Conservation (phyloP, 2,329 filamentous ascomycete genomes). For the Tolypocladium nubicola region DNA sequence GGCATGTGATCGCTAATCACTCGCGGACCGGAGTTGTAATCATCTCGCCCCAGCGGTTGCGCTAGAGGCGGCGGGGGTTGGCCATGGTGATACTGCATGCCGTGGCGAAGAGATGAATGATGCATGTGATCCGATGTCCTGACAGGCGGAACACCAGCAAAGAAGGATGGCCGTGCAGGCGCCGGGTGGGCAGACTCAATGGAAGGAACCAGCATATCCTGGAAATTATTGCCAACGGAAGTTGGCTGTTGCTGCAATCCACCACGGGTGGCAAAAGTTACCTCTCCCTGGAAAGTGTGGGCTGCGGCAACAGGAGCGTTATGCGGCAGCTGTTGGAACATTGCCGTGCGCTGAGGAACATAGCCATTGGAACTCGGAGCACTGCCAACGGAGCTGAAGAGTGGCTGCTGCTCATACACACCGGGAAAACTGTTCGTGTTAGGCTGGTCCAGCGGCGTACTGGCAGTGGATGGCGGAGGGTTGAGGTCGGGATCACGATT, state of each 20-base stretch:
- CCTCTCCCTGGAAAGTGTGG: constrained; percentile 11
- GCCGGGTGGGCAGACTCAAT: constrained; percentile 32
- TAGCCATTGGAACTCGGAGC: constrained; percentile 16
- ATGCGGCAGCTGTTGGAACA: background rate
- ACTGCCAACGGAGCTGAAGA: constrained; percentile 7
- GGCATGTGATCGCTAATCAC: constrained; percentile 6
- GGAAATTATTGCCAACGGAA: constrained; percentile 12
- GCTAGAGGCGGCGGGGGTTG: background rate
- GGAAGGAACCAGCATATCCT: constrained; percentile 35
- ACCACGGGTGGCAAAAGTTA: constrained; percentile 13
- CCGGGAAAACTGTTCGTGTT: background rate
- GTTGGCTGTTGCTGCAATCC: constrained; percentile 15
- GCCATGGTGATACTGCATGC: constrained; percentile 6
- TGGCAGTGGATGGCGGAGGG: background rate
- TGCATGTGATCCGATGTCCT: constrained; percentile 12
- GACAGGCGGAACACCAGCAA: constrained; percentile 18
- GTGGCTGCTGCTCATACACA: background rate
- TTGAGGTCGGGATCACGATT: constrained; percentile 10
- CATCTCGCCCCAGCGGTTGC: background rate
- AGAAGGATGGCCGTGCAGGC: constrained; percentile 21
- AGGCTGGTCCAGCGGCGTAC: background rate
- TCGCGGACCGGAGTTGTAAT: constrained; percentile 3
- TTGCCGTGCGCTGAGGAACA: constrained; percentile 4
- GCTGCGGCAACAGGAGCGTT: constrained; percentile 3
- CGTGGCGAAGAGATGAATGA: constrained; percentile 6